These are phyloP conservation scores for Combretum micranthum DNA, from an alignment of 345 rosid species.

Conservation along the genomic window DNA sequence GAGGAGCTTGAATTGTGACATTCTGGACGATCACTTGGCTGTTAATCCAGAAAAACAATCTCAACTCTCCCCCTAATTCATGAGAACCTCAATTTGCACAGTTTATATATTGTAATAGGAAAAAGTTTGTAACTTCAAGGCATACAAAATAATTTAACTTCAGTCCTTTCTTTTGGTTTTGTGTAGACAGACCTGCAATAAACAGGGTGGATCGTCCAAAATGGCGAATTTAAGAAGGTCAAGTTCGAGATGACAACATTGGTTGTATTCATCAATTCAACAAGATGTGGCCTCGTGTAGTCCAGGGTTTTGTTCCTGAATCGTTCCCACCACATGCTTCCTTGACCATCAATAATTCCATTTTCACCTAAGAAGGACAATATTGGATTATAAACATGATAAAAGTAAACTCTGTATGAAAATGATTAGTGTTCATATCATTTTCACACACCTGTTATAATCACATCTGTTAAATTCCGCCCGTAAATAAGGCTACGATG, in stretches of 20 bases:
- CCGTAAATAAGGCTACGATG: constrained; percentile 92
- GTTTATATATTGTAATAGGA: constrained; percentile 13
- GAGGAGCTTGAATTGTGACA: constrained; percentile 88
- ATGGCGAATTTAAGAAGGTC: constrained; percentile 87
- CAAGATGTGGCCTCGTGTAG: constrained; percentile 91
- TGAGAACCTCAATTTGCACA: constrained; percentile 29
- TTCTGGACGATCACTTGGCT: constrained; percentile 79
- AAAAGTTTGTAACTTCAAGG: constrained; percentile 14
- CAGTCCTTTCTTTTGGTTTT: constrained; percentile 1
- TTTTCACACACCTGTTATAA: constrained; percentile 68
- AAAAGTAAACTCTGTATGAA: constrained; percentile 4
- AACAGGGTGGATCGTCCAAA: constrained; percentile 97
- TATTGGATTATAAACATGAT: constrained; percentile 8
- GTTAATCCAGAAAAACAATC: constrained; percentile 45
- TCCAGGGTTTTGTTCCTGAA: constrained; percentile 57
- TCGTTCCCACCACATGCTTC: constrained; percentile 87
- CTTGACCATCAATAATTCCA: constrained; percentile 96
- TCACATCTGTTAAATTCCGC: constrained; percentile 78
- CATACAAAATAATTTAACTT: constrained; percentile 3
- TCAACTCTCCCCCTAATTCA: constrained; percentile 30
- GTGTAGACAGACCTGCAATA: constrained; percentile 74
- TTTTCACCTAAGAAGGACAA: constrained; percentile 57
- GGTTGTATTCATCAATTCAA: constrained; percentile 86
- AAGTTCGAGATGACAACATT: constrained; percentile 75
- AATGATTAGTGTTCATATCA: background rate